Conservation (phyloP, 306 rosid species). For the Pterocarpus santalinus region DNA sequence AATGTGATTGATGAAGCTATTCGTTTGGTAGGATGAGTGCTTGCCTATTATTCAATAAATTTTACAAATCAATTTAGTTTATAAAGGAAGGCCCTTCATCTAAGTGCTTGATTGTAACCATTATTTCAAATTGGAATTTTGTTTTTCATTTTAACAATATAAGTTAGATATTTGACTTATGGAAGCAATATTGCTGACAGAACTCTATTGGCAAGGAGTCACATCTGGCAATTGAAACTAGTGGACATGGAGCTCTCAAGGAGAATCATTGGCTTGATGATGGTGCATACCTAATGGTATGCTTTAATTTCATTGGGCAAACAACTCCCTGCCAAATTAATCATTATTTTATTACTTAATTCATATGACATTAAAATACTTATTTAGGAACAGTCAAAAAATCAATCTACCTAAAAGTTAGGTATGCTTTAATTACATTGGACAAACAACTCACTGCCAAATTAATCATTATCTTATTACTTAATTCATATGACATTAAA, state of each 20-base stretch:
- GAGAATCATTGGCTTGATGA: constrained; percentile 99
- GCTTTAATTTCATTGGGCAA: constrained; percentile 34
- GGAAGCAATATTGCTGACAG: constrained; percentile 57
- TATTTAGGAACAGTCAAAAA: too few species aligned
- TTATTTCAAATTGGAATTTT: constrained; percentile 31
- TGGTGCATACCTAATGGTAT: constrained; percentile 98
- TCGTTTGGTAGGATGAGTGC: constrained; percentile 75
- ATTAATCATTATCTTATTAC: constrained; percentile 34
- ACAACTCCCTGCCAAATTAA: constrained; percentile 28
- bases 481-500: constrained; percentile 12
- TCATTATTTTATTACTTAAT: constrained; percentile 38
- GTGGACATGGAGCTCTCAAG: constrained; percentile 99
- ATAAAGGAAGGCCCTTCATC: not conserved
- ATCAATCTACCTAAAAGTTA: too few species aligned
- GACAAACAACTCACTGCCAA: constrained; percentile 10
- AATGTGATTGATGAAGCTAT: constrained; percentile 97
- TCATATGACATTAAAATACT: too few species aligned
- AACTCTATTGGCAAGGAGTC: constrained; percentile 88
- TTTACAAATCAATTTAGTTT: constrained; percentile 20
- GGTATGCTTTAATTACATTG: constrained; percentile 61
- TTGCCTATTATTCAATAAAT: constrained; percentile 38
- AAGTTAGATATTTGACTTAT: constrained; percentile 47
- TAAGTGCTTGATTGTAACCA: not conserved
- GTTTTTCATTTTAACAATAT: constrained; percentile 17
- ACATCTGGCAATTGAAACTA: constrained; percentile 96